Conservation (phyloP, 768 basidiomycete species). For the Boletellus ananiceps region DNA sequence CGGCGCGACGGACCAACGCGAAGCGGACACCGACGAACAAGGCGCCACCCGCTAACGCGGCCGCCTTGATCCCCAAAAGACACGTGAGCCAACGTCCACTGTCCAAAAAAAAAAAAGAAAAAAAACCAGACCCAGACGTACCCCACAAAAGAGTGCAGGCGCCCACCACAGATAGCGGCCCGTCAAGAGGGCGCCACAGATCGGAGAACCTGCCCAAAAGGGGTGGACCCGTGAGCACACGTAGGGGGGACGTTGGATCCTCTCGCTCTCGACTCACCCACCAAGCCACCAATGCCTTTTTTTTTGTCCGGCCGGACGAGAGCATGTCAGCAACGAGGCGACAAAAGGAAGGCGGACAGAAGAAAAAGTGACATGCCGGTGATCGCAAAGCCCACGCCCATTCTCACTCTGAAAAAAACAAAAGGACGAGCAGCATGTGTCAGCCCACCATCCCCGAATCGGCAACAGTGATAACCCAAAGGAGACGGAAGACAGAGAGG, state of each 20-base stretch:
- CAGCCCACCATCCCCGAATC: not conserved
- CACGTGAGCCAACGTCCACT: no score
- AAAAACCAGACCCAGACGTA: conserved; percentile 2
- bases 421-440: not conserved
- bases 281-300: conserved; percentile 23
- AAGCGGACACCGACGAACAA: conserved; percentile 16
- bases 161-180: conserved; percentile 51
- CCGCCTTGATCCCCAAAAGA: not conserved
- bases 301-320: not conserved
- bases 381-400: conserved; percentile 48
- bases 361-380: conserved; percentile 27
- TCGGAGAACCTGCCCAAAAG: conserved; percentile 43
- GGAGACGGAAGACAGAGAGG: conserved; percentile 4
- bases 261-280: conserved; percentile 9
- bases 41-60: conserved; percentile 2
- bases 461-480: no score
- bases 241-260: no score
- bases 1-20: not conserved
- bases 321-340: not conserved
- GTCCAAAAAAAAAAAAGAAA: no score
- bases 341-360: no score
- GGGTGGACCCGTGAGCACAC: conserved; percentile 14
- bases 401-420: conserved; percentile 22
- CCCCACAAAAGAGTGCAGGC: conserved; percentile 49
- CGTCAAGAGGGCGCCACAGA: conserved; percentile 53